Conservation (phyloP, 148 eudicot species). For the Silene uniflora region DNA sequence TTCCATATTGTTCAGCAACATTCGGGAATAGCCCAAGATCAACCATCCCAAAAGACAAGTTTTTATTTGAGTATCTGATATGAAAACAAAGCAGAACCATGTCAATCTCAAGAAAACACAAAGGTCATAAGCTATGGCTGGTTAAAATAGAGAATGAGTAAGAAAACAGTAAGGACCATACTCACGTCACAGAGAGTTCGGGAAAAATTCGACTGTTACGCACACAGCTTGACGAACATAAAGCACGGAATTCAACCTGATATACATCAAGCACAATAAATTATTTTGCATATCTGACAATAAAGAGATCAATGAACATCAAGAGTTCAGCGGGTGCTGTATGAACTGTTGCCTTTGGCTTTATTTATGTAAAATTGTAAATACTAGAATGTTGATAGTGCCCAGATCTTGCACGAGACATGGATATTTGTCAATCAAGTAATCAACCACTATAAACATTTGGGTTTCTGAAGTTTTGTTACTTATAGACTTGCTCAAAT, state of each 20-base stretch:
- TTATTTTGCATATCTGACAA: not conserved
- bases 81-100: slow-evolving; percentile 5
- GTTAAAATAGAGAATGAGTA: not conserved
- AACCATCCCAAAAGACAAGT: slow-evolving; percentile 77
- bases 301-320: not conserved
- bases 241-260: slow-evolving; percentile 89
- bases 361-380: not conserved
- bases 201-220: slow-evolving; percentile 74
- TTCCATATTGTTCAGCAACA: slow-evolving; percentile 74
- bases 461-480: not conserved
- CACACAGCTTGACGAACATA: slow-evolving; percentile 56
- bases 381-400: too few species aligned
- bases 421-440: not conserved
- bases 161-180: not conserved
- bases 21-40: slow-evolving; percentile 97
- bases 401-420: too few species aligned
- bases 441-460: not conserved
- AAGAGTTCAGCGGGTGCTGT: not conserved
- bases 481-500: not conserved
- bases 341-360: not conserved
- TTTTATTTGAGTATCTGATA: slow-evolving; percentile 77
- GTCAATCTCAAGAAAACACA: slow-evolving; percentile 5
- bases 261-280: slow-evolving; percentile 10
- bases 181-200: slow-evolving; percentile 92
- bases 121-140: slow-evolving; percentile 11